Evolutionary conservation across 768 basidiomycete species (phyloP), one percentile per base, ranked within the genome.

Genomic region (Chalciporus piperatus): DNA sequence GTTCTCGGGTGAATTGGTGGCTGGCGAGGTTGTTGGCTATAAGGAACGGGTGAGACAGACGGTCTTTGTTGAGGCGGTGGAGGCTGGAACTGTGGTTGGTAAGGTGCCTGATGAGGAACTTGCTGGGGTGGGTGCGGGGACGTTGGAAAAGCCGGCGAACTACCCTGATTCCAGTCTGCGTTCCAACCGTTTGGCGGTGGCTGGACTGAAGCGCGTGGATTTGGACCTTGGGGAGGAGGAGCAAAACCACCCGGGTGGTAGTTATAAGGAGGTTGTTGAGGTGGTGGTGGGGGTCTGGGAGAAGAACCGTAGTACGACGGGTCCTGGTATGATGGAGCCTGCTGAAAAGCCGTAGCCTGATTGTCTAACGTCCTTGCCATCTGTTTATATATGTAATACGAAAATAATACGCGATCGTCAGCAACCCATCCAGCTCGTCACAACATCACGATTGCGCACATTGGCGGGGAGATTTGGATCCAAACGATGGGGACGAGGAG

Each of bases 331-430:
- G 59, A 59, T 14, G 59, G 59, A n/a, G 52, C 61, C 6, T 59
- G 63, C 25, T 60, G 63, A 45, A 66, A 56, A 44, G 56, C 56
- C 16, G 60, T 52, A 45, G 64, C 50, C 33, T 80, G 76, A 44
- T 78, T 75, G 61, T 88, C 84, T 12, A 88, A 68, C 14, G 73
- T 75, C 54, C 76, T 74, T 10, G 85, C 83, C 79, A 87, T 87
- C 84, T 87, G 64, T 50, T 64, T 55, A 56, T 45, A 60, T 56
- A 59, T 64, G 59, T 64, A 63, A 64, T 52, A 66, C 47, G 44
- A 57, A 57, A 48, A 58, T 49, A 41, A 56, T n/a, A 37, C 35
- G 10, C 8, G 53, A 51, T 58, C 39, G 55, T 62, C 50, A 50
- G 54, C 48, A 30, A 50, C 44, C 37, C 25, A 50, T 41, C 45